These are phyloP conservation scores for Pseudogymnoascus sp. DNA, from an alignment of 2,329 filamentous ascomycete species.

Conservation along the genomic window DNA sequence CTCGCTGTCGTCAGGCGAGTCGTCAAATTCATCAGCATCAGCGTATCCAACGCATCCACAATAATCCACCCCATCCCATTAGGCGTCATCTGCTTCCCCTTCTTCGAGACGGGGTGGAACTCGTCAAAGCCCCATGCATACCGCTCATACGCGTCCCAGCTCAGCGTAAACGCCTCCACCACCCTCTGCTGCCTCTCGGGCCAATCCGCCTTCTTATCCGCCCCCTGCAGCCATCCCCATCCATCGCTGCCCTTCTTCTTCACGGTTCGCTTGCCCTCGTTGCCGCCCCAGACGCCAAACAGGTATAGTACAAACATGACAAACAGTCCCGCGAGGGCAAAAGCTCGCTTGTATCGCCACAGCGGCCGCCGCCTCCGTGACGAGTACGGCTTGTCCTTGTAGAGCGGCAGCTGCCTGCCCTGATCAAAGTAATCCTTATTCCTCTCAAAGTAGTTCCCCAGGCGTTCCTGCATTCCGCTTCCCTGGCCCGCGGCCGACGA, in stretches of 20 bases:
- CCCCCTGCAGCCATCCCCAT: constrained; percentile 49
- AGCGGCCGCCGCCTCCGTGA: constrained; percentile 50
- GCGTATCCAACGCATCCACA: constrained; percentile 86
- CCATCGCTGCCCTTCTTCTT: constrained; percentile 31
- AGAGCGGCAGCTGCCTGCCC: constrained; percentile 66
- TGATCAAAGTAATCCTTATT: constrained; percentile 18
- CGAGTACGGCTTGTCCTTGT: constrained; percentile 87
- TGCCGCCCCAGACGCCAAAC: constrained; percentile 45
- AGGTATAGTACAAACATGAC: constrained; percentile 59
- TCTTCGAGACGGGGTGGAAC: constrained; percentile 75
- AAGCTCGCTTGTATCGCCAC: constrained; percentile 55
- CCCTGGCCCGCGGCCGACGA: constrained; percentile 24
- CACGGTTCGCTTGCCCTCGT: constrained; percentile 13
- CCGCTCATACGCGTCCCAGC: constrained; percentile 86
- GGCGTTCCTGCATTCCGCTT: constrained; percentile 47
- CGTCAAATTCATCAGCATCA: constrained; percentile 98
- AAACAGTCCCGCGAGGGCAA: constrained; percentile 43
- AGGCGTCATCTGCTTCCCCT: constrained; percentile 72
- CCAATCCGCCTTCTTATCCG: constrained; percentile 61
- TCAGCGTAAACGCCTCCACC: constrained; percentile 80
- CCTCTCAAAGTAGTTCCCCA: constrained; percentile 57
- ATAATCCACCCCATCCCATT: constrained; percentile 97
- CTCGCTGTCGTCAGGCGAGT: constrained; percentile 74
- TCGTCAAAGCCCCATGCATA: constrained; percentile 93
- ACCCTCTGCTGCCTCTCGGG: constrained; percentile 67